Evolutionary conservation across 192 early-diverging fungal genomes (phyloP).

Genomic region (Linnemannia elongata): DNA sequence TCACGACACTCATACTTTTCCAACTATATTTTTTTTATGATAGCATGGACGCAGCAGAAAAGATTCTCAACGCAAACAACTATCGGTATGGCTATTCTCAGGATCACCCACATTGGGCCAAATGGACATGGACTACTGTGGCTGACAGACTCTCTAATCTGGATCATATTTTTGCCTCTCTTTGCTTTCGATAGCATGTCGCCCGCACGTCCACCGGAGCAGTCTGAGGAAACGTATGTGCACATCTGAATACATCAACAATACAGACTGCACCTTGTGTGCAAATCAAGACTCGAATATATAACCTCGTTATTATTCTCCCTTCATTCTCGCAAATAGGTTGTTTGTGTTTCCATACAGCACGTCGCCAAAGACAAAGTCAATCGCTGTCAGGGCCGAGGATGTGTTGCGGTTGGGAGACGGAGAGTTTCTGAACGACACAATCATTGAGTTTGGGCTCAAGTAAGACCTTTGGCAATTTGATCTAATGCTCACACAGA

Average conservation of each 20-base stretch:
- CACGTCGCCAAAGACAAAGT: slow-evolving; percentile 28
- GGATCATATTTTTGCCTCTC: not conserved
- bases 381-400: slow-evolving; percentile 73
- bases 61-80: slow-evolving; percentile 13
- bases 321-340: not conserved
- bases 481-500: not conserved
- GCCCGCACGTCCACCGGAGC: not conserved
- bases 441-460: slow-evolving; percentile 89
- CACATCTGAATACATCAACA: not conserved
- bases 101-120: not conserved
- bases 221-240: slow-evolving; percentile 32
- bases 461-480: slow-evolving; percentile 55
- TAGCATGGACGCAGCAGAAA: slow-evolving; percentile 27
- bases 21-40: not conserved
- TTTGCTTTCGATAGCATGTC: slow-evolving; percentile 15
- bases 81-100: slow-evolving; percentile 4
- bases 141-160: not conserved
- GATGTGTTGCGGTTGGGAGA: slow-evolving; percentile 76
- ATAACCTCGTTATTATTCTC: not conserved
- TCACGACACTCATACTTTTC: no score
- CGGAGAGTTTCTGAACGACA: slow-evolving; percentile 91
- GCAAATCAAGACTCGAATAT: not conserved
- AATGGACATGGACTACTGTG: not conserved
- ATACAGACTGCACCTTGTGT: not conserved
- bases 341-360: slow-evolving; percentile 44